Evolutionary conservation across 306 rosid genomes (phyloP), one percentile per base, ranked within the genome.

Genomic region (Malus sylvestris): DNA sequence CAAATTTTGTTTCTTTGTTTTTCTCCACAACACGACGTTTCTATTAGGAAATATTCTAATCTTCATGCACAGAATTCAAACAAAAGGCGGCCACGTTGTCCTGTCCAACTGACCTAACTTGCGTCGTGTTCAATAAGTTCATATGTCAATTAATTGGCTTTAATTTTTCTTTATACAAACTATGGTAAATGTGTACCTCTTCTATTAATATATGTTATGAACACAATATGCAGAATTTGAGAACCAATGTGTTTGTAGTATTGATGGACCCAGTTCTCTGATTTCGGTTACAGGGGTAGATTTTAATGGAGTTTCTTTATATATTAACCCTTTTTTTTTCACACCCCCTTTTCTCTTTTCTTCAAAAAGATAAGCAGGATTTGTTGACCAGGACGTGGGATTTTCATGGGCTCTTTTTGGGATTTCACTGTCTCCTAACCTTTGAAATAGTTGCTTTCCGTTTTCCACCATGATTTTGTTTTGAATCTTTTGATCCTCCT

Each of bases 161-260:
- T 20, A 53, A 19, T 19, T 11, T 6, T 14, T 22, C 12, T 9
- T 14, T 4, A 57, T 57, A 57, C 5, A 72, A 38, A 38, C 58
- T 6, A 60, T 58, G 32, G 10, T 62, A 13, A 74, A 27, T 69
- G 73, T 55, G 40, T 8, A 40, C 57, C 8, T 70, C 32, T 57
- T 23, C 10, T 74, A 38, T 70, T 52, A 5, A n/a, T 58, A 7
- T 15, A 29, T 19, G 55, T 69, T 27, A 13, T 30, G n/a, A 55
- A 55, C 78, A 63, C 22, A 77, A 51, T 79, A 71, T 59, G 62
- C 76, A 72, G 72, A 72, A 74, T 71, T 81, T 57, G 52, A 30
- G 67, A 38, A 74, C 72, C 76, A 76, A 73, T 38, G 71, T 65
- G 73, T 76, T 30, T 11, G 45, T 32, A 29, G 66, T 52, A 51